phyloP scores from a whole-genome alignment of 768 basidiomycete genomes.

The Rhizopogon vulgaris region DNA sequence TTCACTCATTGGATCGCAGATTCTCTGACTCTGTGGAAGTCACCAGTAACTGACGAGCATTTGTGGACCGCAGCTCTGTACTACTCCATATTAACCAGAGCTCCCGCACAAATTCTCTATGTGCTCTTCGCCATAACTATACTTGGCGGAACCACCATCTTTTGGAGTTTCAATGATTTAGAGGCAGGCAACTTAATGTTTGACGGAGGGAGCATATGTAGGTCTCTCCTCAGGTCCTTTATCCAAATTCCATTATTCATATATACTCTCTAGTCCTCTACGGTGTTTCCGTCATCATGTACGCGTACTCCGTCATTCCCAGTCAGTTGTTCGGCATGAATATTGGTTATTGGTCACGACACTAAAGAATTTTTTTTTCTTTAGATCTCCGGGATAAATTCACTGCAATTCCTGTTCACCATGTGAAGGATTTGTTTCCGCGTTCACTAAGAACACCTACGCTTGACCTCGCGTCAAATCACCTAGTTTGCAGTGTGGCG shows the following conservation, averaged over 20 bases:
- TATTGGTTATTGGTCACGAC: background rate
- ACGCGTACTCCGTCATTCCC: conserved; percentile 71
- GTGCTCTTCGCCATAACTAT: conserved; percentile 49
- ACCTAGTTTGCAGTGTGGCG: conserved; percentile 83
- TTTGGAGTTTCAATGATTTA: conserved; percentile 75
- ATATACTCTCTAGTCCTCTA: conserved; percentile 56
- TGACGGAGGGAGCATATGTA: conserved; percentile 84
- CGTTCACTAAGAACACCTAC: conserved; percentile 53
- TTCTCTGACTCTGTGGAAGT: conserved; percentile 84
- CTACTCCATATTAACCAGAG: conserved; percentile 71
- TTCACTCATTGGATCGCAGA: conserved; percentile 95
- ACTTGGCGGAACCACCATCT: conserved; percentile 59
- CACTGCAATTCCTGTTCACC: conserved; percentile 46
- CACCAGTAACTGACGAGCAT: conserved; percentile 77
- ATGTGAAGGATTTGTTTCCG: conserved; percentile 55
- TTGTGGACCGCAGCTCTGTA: conserved; percentile 80
- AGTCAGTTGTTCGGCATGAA: conserved; percentile 41
- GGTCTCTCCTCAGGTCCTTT: conserved; percentile 22
- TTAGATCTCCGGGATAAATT: conserved; percentile 58
- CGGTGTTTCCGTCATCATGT: conserved; percentile 62
- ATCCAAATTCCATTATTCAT: conserved; percentile 1
- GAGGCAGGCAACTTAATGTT: conserved; percentile 86
- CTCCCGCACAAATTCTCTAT: conserved; percentile 51
- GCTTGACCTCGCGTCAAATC: conserved; percentile 74
- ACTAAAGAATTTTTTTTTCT: conserved; percentile 8